These are phyloP conservation scores for Fusarium concolor DNA, from an alignment of 2,329 filamentous ascomycete species.

Conservation along the genomic window DNA sequence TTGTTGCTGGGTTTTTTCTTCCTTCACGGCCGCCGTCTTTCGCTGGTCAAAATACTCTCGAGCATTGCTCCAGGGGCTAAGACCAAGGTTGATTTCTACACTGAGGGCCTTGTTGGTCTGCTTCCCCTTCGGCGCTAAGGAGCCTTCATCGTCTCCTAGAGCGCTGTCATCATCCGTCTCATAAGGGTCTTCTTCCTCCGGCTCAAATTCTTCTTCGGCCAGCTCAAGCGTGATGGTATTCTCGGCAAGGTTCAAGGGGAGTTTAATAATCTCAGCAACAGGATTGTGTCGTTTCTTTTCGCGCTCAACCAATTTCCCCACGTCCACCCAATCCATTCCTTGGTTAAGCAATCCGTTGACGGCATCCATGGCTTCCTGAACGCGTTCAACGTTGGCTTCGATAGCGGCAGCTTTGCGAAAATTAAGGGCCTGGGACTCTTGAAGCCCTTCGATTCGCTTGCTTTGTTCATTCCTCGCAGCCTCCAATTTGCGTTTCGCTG, in stretches of 20 bases:
- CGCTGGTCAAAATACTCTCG: slow-evolving; percentile 92
- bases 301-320: slow-evolving; percentile 86
- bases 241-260: slow-evolving; percentile 90
- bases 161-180: slow-evolving; percentile 74
- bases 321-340: slow-evolving; percentile 98
- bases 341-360: slow-evolving; percentile 92
- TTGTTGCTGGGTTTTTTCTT: slow-evolving; percentile 86
- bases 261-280: slow-evolving; percentile 86
- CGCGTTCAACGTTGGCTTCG: slow-evolving; percentile 87
- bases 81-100: slow-evolving; percentile 85
- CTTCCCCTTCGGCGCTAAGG: slow-evolving; percentile 53
- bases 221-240: slow-evolving; percentile 87
- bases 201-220: slow-evolving; percentile 74
- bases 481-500: slow-evolving; percentile 85
- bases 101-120: slow-evolving; percentile 67
- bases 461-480: slow-evolving; percentile 85
- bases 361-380: slow-evolving; percentile 92
- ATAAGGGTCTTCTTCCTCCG: slow-evolving; percentile 68
- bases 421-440: slow-evolving; percentile 84
- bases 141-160: slow-evolving; percentile 51
- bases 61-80: slow-evolving; percentile 90
- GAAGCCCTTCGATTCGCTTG: slow-evolving; percentile 84
- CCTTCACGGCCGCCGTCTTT: slow-evolving; percentile 84
- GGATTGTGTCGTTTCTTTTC: slow-evolving; percentile 85
- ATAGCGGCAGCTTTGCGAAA: slow-evolving; percentile 90